Evolutionary conservation across 164 flowering plant species (phyloP).

Genomic region (Vitis rotundifolia): DNA sequence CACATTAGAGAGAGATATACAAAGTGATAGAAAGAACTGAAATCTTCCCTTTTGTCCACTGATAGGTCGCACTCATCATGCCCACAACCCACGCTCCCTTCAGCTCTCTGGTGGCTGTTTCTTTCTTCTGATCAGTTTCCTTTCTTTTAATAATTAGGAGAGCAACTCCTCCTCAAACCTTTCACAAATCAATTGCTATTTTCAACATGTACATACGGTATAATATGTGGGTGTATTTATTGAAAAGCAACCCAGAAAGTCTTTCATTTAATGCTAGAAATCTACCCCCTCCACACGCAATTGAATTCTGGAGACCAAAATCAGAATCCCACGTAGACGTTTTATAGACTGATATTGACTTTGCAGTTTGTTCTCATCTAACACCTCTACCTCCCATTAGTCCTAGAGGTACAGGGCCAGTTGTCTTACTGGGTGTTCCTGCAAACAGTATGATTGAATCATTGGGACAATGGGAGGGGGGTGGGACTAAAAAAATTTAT

Average conservation of each 20-base stretch:
- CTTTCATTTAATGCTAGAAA: slow-evolving; percentile 22
- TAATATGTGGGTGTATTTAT: slow-evolving; percentile 3
- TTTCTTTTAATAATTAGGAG: neutral
- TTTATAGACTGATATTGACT: slow-evolving; percentile 3
- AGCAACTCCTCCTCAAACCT: slow-evolving; percentile 14
- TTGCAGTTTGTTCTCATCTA: slow-evolving; percentile 2
- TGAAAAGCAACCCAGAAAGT: slow-evolving; percentile 2
- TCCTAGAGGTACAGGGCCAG: slow-evolving; percentile 5
- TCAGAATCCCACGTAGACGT: slow-evolving; percentile 4
- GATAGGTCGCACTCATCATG: slow-evolving; percentile 38
- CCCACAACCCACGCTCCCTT: slow-evolving; percentile 22
- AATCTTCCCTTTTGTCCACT: slow-evolving; percentile 32
- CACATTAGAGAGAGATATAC: neutral
- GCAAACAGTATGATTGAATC: slow-evolving; percentile 31
- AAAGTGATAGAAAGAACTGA: neutral
- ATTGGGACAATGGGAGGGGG: slow-evolving; percentile 18
- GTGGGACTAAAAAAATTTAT: neutral
- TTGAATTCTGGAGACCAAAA: neutral
- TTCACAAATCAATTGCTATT: neutral
- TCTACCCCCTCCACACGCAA: slow-evolving; percentile 23
- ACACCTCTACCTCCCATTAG: slow-evolving; percentile 1
- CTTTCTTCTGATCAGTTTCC: slow-evolving; percentile 1
- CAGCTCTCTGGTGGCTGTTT: neutral
- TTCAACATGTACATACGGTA: too few relatives aligned
- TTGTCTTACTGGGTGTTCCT: slow-evolving; percentile 16